phyloP scores from a whole-genome alignment of 768 basidiomycete species.

The Lactarius sp. region DNA sequence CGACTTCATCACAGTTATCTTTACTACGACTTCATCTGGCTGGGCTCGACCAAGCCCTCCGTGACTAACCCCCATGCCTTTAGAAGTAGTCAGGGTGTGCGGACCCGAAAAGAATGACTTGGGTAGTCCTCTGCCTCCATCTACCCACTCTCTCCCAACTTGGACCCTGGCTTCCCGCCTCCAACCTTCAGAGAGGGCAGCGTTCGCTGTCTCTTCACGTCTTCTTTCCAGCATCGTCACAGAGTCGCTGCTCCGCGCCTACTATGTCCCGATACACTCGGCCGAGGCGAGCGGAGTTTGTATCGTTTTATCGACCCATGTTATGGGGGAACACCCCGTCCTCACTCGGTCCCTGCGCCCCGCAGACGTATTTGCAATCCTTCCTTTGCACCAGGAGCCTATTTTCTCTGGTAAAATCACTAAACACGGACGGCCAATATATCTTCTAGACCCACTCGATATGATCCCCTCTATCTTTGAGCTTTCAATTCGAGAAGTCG shows the following conservation, averaged over 20 bases:
- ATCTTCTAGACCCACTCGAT: slow-evolving; percentile 53
- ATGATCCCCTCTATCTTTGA: slow-evolving; percentile 46
- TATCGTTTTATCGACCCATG: slow-evolving; percentile 37
- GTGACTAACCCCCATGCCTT: neutral
- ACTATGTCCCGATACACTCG: slow-evolving; percentile 36
- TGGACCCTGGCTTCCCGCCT: slow-evolving; percentile 13
- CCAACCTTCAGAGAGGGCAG: slow-evolving; percentile 29
- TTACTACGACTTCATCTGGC: neutral
- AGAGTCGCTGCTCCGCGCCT: slow-evolving; percentile 41
- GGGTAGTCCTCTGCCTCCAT: neutral
- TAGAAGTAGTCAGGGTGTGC: neutral
- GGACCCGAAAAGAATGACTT: neutral
- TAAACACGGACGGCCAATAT: slow-evolving; percentile 40
- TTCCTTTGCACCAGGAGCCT: slow-evolving; percentile 45
- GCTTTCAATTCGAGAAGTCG: slow-evolving; percentile 24
- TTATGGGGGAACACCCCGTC: slow-evolving; percentile 34
- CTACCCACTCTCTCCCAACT: neutral
- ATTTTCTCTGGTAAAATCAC: slow-evolving; percentile 35
- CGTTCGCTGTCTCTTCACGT: slow-evolving; percentile 45
- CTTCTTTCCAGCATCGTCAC: slow-evolving; percentile 48
- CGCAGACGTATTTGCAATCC: slow-evolving; percentile 44
- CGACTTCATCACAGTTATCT: neutral
- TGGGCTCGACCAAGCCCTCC: neutral
- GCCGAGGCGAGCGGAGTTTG: slow-evolving; percentile 34
- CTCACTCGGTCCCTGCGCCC: slow-evolving; percentile 35